Base-by-base conservation (phyloP, 2,329 filamentous ascomycete species). In the Fusarium buharicum region DNA sequence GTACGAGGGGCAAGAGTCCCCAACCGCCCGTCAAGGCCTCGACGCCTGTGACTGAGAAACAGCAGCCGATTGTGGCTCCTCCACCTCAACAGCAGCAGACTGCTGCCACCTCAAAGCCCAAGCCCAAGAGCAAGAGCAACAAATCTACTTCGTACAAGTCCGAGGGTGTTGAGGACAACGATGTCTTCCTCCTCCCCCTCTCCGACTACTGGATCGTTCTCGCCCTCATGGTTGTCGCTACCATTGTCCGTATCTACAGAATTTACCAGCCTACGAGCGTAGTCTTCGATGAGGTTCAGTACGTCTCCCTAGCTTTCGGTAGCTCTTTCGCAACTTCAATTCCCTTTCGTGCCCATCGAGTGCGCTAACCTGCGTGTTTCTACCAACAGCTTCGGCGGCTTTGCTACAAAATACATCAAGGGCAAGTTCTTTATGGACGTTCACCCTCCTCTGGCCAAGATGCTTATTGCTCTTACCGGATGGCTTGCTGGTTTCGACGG, bases 391-490 rank as follows among this genome's bases (percentile, higher is more conserved):
- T 99, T 99, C 77, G 95, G 95, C 76, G 95, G 95, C 44, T 99
- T 99, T 75, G 95, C 95, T 66, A 92, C 91, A 70, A 99, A 99
- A 79, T 99, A 99, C 78, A 98, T 99, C 84, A 98, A 99, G 83
- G 95, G 95, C 73, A 90, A 85, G 76, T 99, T 99, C 85, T 99
- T 99, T 78, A 99, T 99, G 95, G 95, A 99, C 75, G 95, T 99
- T n/a, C 95, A 99, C 75, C 95, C 95, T 28, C 95, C 95, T 40
- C 84, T 99, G 59, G 95, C 95, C 67, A 99, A 99, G 82, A 87
- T 99, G 75, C 88, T 99, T 68, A 94, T 99, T 72, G 96, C 95
- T 48, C 86, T 99, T 59, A 93, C 93, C 64, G 95, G 94, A 69
- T 99, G 91, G 89, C 79, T 97, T 64, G 95, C 93, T 71, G 95